A percentile compares a stretch with the other conserved stretches of the same genome.
Evolutionary conservation across 164 flowering plant genomes (phyloP).

Genomic region (Sedum album): DNA sequence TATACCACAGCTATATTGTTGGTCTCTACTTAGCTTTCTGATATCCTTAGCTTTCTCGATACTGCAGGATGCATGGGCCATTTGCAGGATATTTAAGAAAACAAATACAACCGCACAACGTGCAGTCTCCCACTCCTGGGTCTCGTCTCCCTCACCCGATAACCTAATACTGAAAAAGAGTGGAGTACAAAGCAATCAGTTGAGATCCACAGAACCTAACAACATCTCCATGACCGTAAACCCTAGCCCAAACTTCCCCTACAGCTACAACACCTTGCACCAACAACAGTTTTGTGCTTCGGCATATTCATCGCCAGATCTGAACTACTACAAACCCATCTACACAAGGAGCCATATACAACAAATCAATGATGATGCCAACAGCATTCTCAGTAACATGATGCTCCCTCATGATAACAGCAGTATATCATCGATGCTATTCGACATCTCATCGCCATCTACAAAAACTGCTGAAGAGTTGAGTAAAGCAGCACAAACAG

Average conservation of each 20-base stretch:
- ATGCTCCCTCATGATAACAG: background rate
- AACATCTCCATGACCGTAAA: background rate
- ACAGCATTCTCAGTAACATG: slow-evolving; percentile 1
- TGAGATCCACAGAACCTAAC: background rate
- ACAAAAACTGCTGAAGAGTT: background rate
- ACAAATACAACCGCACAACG: slow-evolving; percentile 69
- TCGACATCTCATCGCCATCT: background rate
- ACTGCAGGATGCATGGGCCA: slow-evolving; percentile 93
- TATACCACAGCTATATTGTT: background rate
- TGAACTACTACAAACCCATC: background rate
- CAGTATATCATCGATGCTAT: background rate
- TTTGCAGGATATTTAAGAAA: slow-evolving; percentile 96
- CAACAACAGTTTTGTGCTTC: background rate
- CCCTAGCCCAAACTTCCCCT: background rate
- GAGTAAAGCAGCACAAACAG: background rate
- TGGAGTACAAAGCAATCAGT: background rate
- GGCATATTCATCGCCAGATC: background rate
- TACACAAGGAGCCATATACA: background rate
- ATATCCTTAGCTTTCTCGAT: background rate
- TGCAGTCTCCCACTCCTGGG: slow-evolving; percentile 77
- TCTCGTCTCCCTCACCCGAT: slow-evolving; percentile 28
- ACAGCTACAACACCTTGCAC: background rate
- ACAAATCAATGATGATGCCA: background rate
- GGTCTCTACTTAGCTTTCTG: background rate
- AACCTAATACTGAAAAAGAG: background rate